Evolutionary conservation across 495 filamentous ascomycete species (phyloP), one percentile per base, ranked within the genome.

Genomic region (Aspergillus ostianus): DNA sequence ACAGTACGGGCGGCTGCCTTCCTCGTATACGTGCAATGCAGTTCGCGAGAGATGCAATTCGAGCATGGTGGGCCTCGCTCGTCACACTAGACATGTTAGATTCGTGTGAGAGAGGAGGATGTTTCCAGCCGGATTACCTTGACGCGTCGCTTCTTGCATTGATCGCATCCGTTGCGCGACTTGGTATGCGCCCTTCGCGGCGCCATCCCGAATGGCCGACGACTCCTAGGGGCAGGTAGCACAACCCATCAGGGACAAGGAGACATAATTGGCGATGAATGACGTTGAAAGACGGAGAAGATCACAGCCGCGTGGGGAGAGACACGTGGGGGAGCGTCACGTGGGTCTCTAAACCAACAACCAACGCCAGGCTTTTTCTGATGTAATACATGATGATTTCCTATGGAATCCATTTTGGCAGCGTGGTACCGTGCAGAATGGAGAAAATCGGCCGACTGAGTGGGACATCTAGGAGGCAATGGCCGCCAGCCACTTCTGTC

Each of bases 101-200:
- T 29, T 21, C 30, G 29, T 12, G 12, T 19, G 23, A 46, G 2
- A 32, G 20, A 20, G 29, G 32, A 30, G 10, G 20, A 12, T 10
- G 30, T 15, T 44, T 7, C 23, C 9, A 21, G 17, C 0, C 15
- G 10, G 57, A 69, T 57, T 55, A 81, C 82, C 77, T 83, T 83
- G 65, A 85, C 80, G 49, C 82, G 80, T 23, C 84, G 70, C 56
- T 76, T 74, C 67, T 85, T 85, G 67, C 84, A 86, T 61, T 84
- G 80, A 36, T 78, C 73, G 58, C 84, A 86, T 6, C 84, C 84
- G 61, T 75, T 77, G 45, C 82, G 77, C 13, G 83, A 85, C 61
- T 86, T 86, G 32, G 75, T 81, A 69, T 86, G 83, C 32, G 80
- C 68, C 59, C 74, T 70, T 45, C 74, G 71, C 50, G 72, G 74